Evolutionary conservation across 306 rosid genomes (phyloP), one percentile per base, ranked within the genome.

Genomic region (Chamaecrista fasciculata): DNA sequence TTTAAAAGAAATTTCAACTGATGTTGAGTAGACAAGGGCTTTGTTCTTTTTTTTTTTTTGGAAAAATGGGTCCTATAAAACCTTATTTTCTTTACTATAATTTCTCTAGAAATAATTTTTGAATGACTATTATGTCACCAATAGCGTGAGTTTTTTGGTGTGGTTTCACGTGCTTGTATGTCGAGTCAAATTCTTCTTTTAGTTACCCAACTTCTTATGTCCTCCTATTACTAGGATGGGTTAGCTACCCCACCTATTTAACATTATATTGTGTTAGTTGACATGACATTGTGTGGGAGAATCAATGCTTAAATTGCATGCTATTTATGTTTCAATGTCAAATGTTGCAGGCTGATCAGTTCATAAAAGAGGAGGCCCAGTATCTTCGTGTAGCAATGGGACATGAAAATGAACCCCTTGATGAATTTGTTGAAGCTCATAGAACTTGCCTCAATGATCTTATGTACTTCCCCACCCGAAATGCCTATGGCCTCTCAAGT

Each of bases 351-450:
- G 95, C 96, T 78, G 96, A 79, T 79, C 61, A 76, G 67, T 76
- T 86, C 82, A 87, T 92, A 71, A 80, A 83, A 50, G 88, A 84
- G 65, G 98, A 92, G 84, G 88, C 70, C n/a, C 78, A 59, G 68
- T 84, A 82, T 84, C 83, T 92, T 70, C 78, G 88, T 70, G 84
- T 78, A 39, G 91, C 92, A 67, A 89, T 92, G 98, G 95, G 98
- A 52, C 98, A 89, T 75, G 96, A 89, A 76, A 76, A 62, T 70
- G 92, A 92, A 72, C 75, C 89, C 56, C 80, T 89, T 6, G 89
- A 87, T 78, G 98, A 87, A 73, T 92, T 92, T 86, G 81, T 87
- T 71, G 98, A 92, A 70, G 98, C 95, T 2, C 98, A 92, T 79
- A 79, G 83, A 50, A 87, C 91, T 46, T 89, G 96, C 80, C 71